A percentile compares a stretch with the other conserved stretches of the same genome.
Evolutionary conservation across 2,329 filamentous ascomycete species (phyloP).

Genomic region (Elsinoe batatas): DNA sequence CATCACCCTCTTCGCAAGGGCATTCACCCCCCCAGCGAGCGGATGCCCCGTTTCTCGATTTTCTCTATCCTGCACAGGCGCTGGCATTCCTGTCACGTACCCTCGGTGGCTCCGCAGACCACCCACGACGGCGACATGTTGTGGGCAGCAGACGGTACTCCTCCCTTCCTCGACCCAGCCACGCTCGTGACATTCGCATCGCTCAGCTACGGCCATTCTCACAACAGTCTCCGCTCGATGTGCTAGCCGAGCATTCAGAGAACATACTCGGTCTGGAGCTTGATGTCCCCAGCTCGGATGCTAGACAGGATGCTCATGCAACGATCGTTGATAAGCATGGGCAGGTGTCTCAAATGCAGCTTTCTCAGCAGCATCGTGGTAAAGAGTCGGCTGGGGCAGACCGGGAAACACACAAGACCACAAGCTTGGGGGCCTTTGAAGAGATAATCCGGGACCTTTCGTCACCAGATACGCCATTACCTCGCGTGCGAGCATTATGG

Average conservation of each 20-base stretch:
- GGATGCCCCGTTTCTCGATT: slow-evolving; percentile 32
- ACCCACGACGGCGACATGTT: not conserved
- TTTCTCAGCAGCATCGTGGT: too few species aligned
- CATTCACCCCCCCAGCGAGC: slow-evolving; percentile 11
- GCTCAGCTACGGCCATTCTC: slow-evolving; percentile 3
- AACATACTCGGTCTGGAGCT: not conserved
- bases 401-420: not conserved
- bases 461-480: not conserved
- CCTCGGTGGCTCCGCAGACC: not conserved
- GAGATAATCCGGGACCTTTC: not conserved
- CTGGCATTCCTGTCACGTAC: slow-evolving; percentile 23
- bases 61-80: slow-evolving; percentile 39
- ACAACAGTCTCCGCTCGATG: slow-evolving; percentile 4
- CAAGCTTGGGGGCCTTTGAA: not conserved
- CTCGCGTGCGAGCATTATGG: slow-evolving; percentile 2
- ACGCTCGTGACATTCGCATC: not conserved
- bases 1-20: not conserved
- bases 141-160: slow-evolving; percentile 3
- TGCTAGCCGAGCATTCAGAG: not conserved
- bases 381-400: not conserved
- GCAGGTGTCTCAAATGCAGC: too few species aligned
- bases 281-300: too few species aligned
- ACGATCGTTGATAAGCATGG: not conserved
- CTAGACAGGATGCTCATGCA: not conserved
- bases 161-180: not conserved